Conservation (phyloP, 805 yeast species). For the Kluyveromyces nonfermentans region DNA sequence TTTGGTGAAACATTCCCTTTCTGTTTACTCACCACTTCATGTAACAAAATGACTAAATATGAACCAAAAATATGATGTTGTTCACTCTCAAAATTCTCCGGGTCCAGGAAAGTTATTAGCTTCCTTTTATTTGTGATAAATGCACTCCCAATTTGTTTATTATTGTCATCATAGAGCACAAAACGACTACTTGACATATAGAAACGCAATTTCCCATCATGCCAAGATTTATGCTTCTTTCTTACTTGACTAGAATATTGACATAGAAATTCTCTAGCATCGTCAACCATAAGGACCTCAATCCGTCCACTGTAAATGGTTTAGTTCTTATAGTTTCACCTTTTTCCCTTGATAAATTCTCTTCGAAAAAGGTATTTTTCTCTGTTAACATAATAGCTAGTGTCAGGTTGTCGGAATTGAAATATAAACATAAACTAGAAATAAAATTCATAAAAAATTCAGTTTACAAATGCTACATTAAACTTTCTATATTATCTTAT, state of each 20-base stretch:
- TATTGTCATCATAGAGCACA: slow-evolving; percentile 18
- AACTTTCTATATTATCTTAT: too few relatives aligned
- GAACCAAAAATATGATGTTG: slow-evolving; percentile 24
- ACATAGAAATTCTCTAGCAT: slow-evolving; percentile 20
- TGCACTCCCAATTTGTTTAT: slow-evolving; percentile 16
- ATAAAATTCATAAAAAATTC: background rate
- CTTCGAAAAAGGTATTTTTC: background rate
- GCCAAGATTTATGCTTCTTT: slow-evolving; percentile 29
- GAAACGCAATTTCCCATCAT: slow-evolving; percentile 25
- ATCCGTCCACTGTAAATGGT: background rate
- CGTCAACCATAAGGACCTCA: slow-evolving; percentile 6
- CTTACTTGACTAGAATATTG: slow-evolving; percentile 26
- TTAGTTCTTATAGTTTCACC: background rate
- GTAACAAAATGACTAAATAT: slow-evolving; percentile 19
- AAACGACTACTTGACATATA: slow-evolving; percentile 16
- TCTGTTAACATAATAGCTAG: too few relatives aligned
- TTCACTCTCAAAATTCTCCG: slow-evolving; percentile 14
- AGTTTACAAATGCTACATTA: too few relatives aligned
- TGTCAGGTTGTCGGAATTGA: too few relatives aligned
- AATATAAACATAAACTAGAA: too few relatives aligned
- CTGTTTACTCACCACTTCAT: background rate
- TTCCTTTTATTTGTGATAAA: slow-evolving; percentile 19
- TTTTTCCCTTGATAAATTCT: background rate
- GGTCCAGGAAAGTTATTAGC: slow-evolving; percentile 12
- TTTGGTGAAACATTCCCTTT: background rate